Conservation (phyloP, 2,329 filamentous ascomycete genomes). For the Anisogramma anomala region DNA sequence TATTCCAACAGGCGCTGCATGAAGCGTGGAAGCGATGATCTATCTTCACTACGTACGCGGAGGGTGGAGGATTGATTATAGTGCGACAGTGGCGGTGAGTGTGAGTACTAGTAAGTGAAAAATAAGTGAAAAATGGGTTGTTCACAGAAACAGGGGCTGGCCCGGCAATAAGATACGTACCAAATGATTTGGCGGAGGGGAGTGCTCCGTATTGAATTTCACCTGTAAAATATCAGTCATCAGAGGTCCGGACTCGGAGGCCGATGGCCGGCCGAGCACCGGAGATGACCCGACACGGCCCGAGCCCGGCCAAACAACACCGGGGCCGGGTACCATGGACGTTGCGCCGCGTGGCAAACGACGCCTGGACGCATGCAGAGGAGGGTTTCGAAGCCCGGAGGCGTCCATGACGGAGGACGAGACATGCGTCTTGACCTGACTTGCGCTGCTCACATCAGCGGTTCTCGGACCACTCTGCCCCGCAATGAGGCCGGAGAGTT, state of each 20-base stretch:
- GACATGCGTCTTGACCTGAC: too few species aligned
- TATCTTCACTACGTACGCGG: too few species aligned
- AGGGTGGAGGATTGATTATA: too few species aligned
- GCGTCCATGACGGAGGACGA: too few species aligned
- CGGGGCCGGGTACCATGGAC: neutral
- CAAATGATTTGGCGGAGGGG: neutral
- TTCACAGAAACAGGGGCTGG: too few species aligned
- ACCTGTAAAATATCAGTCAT: neutral
- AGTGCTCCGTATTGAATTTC: neutral
- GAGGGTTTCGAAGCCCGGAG: slow-evolving; percentile 5
- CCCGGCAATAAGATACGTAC: too few species aligned
- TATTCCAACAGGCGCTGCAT: neutral
- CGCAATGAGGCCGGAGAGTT: slow-evolving; percentile 6
- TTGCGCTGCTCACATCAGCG: too few species aligned
- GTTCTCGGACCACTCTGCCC: neutral
- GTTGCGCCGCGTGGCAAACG: too few species aligned
- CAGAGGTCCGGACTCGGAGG: too few species aligned
- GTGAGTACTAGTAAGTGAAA: too few species aligned
- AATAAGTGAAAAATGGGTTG: too few species aligned
- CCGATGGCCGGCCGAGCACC: neutral
- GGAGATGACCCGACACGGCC: neutral
- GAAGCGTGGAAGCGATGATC: neutral
- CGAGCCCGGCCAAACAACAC: neutral
- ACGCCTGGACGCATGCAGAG: slow-evolving; percentile 8
- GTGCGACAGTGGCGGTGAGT: too few species aligned